phyloP scores from a whole-genome alignment of 225 moss, liverwort and hornwort species.

The Physcomitrium patens region DNA sequence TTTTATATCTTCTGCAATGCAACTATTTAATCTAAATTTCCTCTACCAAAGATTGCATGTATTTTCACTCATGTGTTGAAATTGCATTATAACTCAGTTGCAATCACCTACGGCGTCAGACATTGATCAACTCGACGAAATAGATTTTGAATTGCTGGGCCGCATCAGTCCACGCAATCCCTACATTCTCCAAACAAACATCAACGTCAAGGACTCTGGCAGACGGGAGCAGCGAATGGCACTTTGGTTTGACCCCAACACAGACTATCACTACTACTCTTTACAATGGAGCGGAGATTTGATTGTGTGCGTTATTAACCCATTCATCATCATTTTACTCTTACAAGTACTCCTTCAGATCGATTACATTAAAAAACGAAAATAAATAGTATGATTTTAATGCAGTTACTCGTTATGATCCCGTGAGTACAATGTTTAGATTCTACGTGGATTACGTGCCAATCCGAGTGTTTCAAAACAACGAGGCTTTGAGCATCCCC shows the following conservation, averaged over 20 bases:
- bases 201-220: conserved; percentile 40
- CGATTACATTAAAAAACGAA: too few relatives aligned
- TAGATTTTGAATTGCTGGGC: conserved; percentile 61
- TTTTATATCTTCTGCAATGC: too few relatives aligned
- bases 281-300: conserved; percentile 48
- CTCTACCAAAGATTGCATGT: too few relatives aligned
- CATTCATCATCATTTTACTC: too few relatives aligned
- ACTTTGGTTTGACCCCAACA: conserved; percentile 53
- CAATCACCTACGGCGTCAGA: conserved; percentile 12
- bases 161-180: conserved; percentile 39
- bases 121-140: conserved; percentile 25
- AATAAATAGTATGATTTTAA: too few relatives aligned
- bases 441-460: conserved; percentile 33
- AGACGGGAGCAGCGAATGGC: conserved; percentile 43
- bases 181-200: conserved; percentile 47
- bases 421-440: background rate
- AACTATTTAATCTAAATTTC: too few relatives aligned
- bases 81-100: too few relatives aligned
- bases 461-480: conserved; percentile 31
- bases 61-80: too few relatives aligned
- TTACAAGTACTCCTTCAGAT: too few relatives aligned
- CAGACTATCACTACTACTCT: conserved; percentile 44
- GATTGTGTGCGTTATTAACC: conserved; percentile 36
- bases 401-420: too few relatives aligned
- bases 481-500: conserved; percentile 6